Evolutionary conservation across 495 filamentous ascomycete species (phyloP).

Genomic region (Tuber microsphaerosporum): DNA sequence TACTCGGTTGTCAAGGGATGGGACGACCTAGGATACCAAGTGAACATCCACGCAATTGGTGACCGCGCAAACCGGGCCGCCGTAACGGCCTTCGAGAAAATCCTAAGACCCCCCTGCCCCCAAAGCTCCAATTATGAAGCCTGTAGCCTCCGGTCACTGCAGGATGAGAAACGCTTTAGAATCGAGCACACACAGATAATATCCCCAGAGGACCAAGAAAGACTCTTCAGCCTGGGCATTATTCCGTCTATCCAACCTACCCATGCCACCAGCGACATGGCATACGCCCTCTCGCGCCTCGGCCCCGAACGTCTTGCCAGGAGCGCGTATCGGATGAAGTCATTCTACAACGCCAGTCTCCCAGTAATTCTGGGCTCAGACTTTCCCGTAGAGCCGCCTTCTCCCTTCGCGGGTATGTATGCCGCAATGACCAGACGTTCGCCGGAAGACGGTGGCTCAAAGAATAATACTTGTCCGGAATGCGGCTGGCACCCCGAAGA

Average conservation of each 20-base stretch:
- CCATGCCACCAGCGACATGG: constrained; percentile 59
- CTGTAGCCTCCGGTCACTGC: constrained; percentile 9
- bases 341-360: constrained; percentile 46
- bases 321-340: constrained; percentile 56
- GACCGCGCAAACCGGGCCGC: constrained; percentile 56
- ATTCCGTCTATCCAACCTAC: constrained; percentile 63
- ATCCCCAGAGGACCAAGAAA: constrained; percentile 53
- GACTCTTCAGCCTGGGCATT: constrained; percentile 52
- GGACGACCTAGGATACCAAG: constrained; percentile 50
- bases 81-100: constrained; percentile 50
- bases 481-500: constrained; percentile 52
- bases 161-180: constrained; percentile 48
- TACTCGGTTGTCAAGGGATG: constrained; percentile 45
- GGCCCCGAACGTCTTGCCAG: constrained; percentile 47
- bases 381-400: constrained; percentile 59
- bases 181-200: constrained; percentile 63
- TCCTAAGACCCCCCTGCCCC: constrained; percentile 48
- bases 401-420: constrained; percentile 56
- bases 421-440: constrained; percentile 53
- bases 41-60: constrained; percentile 61
- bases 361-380: constrained; percentile 52
- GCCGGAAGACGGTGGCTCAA: constrained; percentile 43
- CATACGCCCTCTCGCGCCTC: constrained; percentile 53
- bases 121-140: constrained; percentile 7
- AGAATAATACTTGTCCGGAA: neutral